phyloP scores from a whole-genome alignment of 2,329 filamentous ascomycete species.

The Paecilomyces fulvus region DNA sequence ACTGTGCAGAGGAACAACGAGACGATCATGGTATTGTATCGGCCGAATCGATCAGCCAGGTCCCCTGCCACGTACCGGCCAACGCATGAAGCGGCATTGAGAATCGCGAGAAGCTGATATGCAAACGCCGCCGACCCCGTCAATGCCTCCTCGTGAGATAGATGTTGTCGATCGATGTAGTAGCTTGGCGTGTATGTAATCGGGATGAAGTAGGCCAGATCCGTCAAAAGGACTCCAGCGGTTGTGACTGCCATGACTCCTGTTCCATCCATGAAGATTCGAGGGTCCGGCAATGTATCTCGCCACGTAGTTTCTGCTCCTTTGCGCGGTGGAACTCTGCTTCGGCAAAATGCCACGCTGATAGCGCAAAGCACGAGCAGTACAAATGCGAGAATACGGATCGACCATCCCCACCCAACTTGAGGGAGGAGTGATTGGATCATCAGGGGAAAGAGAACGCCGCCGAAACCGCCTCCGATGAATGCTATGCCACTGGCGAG shows the following conservation, averaged over 20 bases:
- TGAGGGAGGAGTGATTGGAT: conserved; percentile 17
- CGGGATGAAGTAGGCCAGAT: conserved; percentile 19
- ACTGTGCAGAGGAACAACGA: conserved; percentile 18
- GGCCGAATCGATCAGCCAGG: conserved; percentile 17
- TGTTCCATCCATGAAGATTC: conserved; percentile 12
- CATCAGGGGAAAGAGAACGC: conserved; percentile 24
- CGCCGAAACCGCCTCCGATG: conserved; percentile 23
- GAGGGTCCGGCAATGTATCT: conserved; percentile 12
- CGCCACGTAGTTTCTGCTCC: conserved; percentile 8
- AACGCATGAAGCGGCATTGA: conserved; percentile 16
- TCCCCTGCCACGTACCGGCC: conserved; percentile 16
- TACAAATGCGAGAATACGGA: conserved; percentile 32
- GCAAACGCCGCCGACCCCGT: conserved; percentile 11
- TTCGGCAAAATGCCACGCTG: conserved; percentile 8
- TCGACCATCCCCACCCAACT: conserved; percentile 26
- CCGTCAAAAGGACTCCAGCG: conserved; percentile 15
- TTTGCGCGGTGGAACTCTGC: conserved; percentile 6
- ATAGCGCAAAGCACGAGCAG: conserved; percentile 23
- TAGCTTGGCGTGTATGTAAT: conserved; percentile 20
- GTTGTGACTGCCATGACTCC: conserved; percentile 10
- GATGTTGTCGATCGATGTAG: conserved; percentile 9
- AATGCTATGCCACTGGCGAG: conserved; percentile 27
- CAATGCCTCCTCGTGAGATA: conserved; percentile 1
- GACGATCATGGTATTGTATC: conserved; percentile 21
- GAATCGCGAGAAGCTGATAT: conserved; percentile 17